Percentiles rank a stretch among this genome's conserved stretches.
These are phyloP conservation scores for Ceratobasidium sp. DNA, from an alignment of 1,284 basidiomycete species.

Conservation along the genomic window DNA sequence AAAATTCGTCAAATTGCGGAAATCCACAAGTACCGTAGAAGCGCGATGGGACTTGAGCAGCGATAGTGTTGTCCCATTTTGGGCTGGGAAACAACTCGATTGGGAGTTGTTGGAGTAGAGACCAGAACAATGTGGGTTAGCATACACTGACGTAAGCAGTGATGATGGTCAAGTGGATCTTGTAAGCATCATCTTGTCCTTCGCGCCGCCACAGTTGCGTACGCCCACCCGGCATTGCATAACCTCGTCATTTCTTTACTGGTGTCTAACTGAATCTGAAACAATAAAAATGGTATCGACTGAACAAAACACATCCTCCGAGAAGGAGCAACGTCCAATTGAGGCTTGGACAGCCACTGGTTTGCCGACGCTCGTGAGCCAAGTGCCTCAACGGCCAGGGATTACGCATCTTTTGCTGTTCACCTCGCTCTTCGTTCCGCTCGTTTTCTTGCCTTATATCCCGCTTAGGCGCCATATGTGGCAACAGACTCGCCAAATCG, in stretches of 20 bases:
- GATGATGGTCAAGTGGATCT: neutral
- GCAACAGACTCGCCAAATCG: constrained; percentile 32
- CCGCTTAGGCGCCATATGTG: constrained; percentile 12
- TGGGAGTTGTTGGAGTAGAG: constrained; percentile 71
- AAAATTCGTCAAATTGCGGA: constrained; percentile 51
- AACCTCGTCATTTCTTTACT: constrained; percentile 2
- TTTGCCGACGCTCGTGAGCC: constrained; percentile 28
- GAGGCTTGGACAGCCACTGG: constrained; percentile 1
- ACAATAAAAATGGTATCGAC: neutral
- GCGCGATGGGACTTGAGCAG: constrained; percentile 60
- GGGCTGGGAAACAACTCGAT: constrained; percentile 81
- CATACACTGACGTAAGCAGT: constrained; percentile 36
- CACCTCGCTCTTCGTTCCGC: constrained; percentile 23
- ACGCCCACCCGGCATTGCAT: constrained; percentile 2
- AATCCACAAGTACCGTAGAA: constrained; percentile 57
- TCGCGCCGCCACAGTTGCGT: constrained; percentile 8
- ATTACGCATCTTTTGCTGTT: constrained; percentile 30
- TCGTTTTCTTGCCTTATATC: constrained; percentile 32
- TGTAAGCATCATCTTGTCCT: constrained; percentile 6
- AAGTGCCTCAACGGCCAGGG: constrained; percentile 31
- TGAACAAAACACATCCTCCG: constrained; percentile 4
- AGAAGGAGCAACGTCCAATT: constrained; percentile 12
- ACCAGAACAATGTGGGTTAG: neutral
- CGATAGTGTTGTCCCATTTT: constrained; percentile 84
- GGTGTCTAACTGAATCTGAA: neutral